Percentiles rank a stretch among this genome's conserved stretches.
These are phyloP conservation scores for Aspergillus tanneri DNA, from an alignment of 2,329 filamentous ascomycete genomes.

Conservation along the genomic window DNA sequence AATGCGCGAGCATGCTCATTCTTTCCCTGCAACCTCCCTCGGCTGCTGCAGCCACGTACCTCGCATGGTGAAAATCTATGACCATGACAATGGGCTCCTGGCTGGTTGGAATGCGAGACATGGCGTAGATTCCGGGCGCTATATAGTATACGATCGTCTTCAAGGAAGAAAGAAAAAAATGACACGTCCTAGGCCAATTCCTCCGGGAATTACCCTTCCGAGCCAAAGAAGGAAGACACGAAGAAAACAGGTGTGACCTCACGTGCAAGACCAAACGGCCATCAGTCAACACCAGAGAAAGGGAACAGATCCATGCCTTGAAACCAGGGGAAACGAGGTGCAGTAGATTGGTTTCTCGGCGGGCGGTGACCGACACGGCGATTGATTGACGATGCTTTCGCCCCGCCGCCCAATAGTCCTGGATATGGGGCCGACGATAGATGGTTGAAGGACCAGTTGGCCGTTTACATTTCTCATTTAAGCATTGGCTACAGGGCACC, in stretches of 20 bases:
- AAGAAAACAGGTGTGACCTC: conserved; percentile 5
- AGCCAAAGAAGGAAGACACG: not conserved
- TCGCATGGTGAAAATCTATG: conserved; percentile 79
- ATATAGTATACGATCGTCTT: conserved; percentile 13
- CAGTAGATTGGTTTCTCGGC: conserved; percentile 13
- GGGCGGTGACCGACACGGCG: conserved; percentile 21
- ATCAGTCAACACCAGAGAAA: not conserved
- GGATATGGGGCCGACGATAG: not conserved
- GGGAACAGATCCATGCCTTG: not conserved
- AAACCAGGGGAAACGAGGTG: conserved; percentile 10
- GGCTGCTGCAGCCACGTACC: conserved; percentile 33
- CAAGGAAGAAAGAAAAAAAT: no score
- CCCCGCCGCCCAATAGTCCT: not conserved
- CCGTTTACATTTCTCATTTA: no score
- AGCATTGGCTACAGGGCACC: no score
- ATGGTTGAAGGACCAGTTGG: not conserved
- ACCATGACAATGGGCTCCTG: conserved; percentile 68
- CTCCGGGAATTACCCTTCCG: conserved; percentile 13
- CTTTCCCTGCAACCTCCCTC: not conserved
- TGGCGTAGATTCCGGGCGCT: conserved; percentile 18
- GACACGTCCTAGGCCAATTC: conserved; percentile 16
- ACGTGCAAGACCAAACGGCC: conserved; percentile 5
- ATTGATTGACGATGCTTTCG: conserved; percentile 1
- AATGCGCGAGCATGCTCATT: not conserved
- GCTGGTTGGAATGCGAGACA: conserved; percentile 48